phyloP scores from a whole-genome alignment of 805 yeast genomes.

The Candida loeiensis region DNA sequence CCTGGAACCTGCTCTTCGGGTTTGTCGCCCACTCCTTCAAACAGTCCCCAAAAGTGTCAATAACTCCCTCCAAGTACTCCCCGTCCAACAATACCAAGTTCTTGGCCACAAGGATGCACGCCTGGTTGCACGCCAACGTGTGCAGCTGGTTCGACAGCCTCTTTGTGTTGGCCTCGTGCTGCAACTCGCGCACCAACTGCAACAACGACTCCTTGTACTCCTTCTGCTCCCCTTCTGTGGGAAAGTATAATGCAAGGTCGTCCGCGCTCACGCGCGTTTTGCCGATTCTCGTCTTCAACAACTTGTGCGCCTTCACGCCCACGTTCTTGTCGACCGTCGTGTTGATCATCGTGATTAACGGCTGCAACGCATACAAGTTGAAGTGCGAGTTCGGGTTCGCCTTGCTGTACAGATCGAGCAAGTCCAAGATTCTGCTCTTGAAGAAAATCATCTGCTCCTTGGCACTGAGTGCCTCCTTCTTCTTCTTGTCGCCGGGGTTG shows the following conservation, averaged over 20 bases:
- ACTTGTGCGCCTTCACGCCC: slow-evolving; percentile 72
- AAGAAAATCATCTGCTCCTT: slow-evolving; percentile 73
- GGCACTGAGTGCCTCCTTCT: slow-evolving; percentile 73
- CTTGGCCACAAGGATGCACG: slow-evolving; percentile 64
- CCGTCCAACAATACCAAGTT: slow-evolving; percentile 40
- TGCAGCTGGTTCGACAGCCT: slow-evolving; percentile 47
- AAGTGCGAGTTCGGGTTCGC: slow-evolving; percentile 39
- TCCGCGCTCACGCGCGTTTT: slow-evolving; percentile 38
- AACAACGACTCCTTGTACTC: slow-evolving; percentile 20
- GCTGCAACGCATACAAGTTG: slow-evolving; percentile 45
- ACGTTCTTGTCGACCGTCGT: slow-evolving; percentile 66
- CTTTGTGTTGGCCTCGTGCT: slow-evolving; percentile 37
- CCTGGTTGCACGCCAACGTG: slow-evolving; percentile 57
- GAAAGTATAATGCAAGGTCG: slow-evolving; percentile 17
- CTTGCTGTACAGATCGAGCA: slow-evolving; percentile 61
- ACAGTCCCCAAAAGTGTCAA: slow-evolving; percentile 53
- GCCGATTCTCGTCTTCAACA: slow-evolving; percentile 58
- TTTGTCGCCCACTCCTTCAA: slow-evolving; percentile 59
- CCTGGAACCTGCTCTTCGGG: slow-evolving; percentile 44
- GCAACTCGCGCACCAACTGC: slow-evolving; percentile 39
- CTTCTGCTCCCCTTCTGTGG: slow-evolving; percentile 14
- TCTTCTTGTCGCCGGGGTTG: slow-evolving; percentile 60
- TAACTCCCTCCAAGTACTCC: slow-evolving; percentile 38
- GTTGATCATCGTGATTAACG: slow-evolving; percentile 58
- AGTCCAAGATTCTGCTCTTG: slow-evolving; percentile 74